These are phyloP conservation scores for Malassezia caprae DNA, from an alignment of 1,284 basidiomycete species.

Conservation along the genomic window DNA sequence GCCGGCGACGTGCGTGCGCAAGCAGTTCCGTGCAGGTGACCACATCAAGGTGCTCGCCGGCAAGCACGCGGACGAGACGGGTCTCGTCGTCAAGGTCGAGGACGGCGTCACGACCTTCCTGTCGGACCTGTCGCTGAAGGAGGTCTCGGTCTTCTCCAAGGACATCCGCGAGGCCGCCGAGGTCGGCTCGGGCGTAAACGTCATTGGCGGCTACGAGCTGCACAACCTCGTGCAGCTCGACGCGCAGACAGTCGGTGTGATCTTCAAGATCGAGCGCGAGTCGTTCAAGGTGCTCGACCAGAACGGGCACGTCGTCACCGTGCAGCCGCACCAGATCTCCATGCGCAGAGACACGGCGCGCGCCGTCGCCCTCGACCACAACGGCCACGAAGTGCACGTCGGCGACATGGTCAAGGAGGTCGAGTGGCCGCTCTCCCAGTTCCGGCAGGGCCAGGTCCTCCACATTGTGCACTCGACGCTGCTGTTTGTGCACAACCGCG, in stretches of 20 bases:
- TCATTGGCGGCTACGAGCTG: constrained; percentile 82
- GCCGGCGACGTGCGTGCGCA: constrained; percentile 76
- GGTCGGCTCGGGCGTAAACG: constrained; percentile 77
- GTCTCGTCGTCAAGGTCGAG: constrained; percentile 78
- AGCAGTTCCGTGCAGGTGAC: constrained; percentile 90
- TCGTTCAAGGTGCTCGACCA: constrained; percentile 93
- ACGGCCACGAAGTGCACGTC: constrained; percentile 64
- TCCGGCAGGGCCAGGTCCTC: constrained; percentile 81
- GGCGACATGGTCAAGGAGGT: constrained; percentile 90
- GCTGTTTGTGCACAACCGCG: constrained; percentile 87
- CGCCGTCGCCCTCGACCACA: constrained; percentile 79
- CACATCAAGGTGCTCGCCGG: constrained; percentile 97
- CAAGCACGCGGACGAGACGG: constrained; percentile 87
- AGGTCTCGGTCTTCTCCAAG: constrained; percentile 93
- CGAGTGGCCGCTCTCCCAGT: constrained; percentile 63
- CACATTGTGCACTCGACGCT: constrained; percentile 92
- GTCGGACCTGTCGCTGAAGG: constrained; percentile 91
- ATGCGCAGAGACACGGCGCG: constrained; percentile 73
- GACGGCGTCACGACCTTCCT: constrained; percentile 83
- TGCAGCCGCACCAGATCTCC: constrained; percentile 83
- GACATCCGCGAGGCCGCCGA: constrained; percentile 95
- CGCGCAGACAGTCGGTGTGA: constrained; percentile 84
- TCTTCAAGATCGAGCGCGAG: constrained; percentile 92
- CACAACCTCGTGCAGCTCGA: constrained; percentile 95
- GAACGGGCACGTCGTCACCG: constrained; percentile 67